These are phyloP conservation scores for Phytophthora parvispora DNA, from an alignment of 352 stramenopile genomes.

Conservation along the genomic window DNA sequence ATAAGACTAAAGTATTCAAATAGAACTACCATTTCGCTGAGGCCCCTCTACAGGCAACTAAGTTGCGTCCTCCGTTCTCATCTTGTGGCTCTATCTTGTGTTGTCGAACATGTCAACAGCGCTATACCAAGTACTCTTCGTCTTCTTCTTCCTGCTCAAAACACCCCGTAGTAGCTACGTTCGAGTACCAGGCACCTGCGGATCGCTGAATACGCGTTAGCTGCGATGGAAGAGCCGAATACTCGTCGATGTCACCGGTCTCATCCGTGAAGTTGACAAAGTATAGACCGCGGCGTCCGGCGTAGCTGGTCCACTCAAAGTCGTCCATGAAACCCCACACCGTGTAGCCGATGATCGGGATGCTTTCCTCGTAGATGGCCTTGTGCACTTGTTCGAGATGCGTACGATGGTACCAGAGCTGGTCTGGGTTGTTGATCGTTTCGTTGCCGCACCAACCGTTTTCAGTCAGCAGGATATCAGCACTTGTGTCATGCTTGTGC, in stretches of 20 bases:
- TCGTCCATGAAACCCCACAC: slow-evolving; percentile 81
- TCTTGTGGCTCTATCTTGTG: too few relatives aligned
- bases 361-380: slow-evolving; percentile 54
- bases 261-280: slow-evolving; percentile 60
- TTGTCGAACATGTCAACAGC: too few relatives aligned
- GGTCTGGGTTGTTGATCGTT: slow-evolving; percentile 62
- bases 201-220: slow-evolving; percentile 54
- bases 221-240: slow-evolving; percentile 20
- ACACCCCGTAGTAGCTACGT: slow-evolving; percentile 34
- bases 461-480: slow-evolving; percentile 65
- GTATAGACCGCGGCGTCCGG: slow-evolving; percentile 65
- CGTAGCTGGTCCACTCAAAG: slow-evolving; percentile 45
- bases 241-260: slow-evolving; percentile 43
- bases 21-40: too few relatives aligned
- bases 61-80: too few relatives aligned
- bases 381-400: slow-evolving; percentile 67
- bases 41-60: too few relatives aligned
- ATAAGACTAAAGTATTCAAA: too few relatives aligned
- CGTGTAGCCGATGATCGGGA: slow-evolving; percentile 91
- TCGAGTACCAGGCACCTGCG: slow-evolving; percentile 50
- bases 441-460: slow-evolving; percentile 77
- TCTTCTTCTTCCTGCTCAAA: slow-evolving; percentile 43
- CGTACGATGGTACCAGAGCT: slow-evolving; percentile 67
- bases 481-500: slow-evolving; percentile 50
- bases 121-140: slow-evolving; percentile 28